These are phyloP conservation scores for Fraxinus greggii DNA, from an alignment of 305 asterid species.

Conservation along the genomic window DNA sequence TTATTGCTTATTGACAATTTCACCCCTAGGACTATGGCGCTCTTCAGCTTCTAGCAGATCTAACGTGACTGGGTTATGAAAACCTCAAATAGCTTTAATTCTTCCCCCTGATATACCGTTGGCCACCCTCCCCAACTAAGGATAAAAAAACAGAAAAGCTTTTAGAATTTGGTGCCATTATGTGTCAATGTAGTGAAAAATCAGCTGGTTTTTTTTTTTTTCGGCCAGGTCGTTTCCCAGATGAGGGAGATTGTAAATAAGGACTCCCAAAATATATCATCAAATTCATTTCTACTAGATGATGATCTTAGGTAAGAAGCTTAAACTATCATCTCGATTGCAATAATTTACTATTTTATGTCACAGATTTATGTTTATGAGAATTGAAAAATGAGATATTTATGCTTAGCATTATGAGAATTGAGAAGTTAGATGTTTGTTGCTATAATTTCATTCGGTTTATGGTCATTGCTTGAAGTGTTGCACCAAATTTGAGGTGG, in stretches of 20 bases:
- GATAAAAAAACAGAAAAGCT: background rate
- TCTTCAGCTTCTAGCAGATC: background rate
- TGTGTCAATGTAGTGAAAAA: background rate
- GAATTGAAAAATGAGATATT: background rate
- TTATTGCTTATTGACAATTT: constrained; percentile 14
- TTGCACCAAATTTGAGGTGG: background rate
- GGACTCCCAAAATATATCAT: constrained; percentile 77
- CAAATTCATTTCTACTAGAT: constrained; percentile 92
- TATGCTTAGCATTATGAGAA: background rate
- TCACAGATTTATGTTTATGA: background rate
- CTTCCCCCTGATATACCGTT: background rate
- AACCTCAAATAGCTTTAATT: background rate
- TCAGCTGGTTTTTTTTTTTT: background rate
- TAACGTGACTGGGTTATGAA: background rate
- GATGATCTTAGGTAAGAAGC: constrained; percentile 82
- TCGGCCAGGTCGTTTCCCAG: constrained; percentile 83
- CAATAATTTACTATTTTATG: background rate
- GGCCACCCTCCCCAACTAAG: background rate
- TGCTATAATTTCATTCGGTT: background rate
- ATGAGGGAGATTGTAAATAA: constrained; percentile 87
- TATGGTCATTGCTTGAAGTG: background rate
- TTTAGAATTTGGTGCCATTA: background rate
- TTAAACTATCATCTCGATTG: background rate
- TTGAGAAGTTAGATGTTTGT: background rate
- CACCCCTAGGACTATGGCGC: background rate